Evolutionary conservation across 2,329 filamentous ascomycete genomes (phyloP).

Genomic region (Colletotrichum sp.): DNA sequence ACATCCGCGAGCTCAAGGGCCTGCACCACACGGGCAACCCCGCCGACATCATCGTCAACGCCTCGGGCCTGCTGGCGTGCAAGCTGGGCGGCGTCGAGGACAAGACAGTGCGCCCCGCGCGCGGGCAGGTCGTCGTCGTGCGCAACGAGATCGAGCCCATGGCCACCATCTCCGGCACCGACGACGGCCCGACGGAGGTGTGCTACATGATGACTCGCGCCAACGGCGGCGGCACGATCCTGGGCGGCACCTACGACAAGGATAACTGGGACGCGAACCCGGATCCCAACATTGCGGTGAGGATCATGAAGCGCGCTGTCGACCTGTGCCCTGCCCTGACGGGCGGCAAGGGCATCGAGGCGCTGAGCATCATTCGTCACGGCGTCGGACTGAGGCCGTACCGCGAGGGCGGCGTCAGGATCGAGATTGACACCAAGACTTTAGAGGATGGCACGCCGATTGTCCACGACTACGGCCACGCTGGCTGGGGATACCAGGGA

Average conservation of each 20-base stretch:
- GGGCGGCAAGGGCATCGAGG: constrained; percentile 71
- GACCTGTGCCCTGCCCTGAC: constrained; percentile 69
- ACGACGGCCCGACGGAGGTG: constrained; percentile 75
- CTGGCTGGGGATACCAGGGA: constrained; percentile 76
- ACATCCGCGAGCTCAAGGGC: constrained; percentile 64
- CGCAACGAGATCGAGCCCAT: constrained; percentile 78
- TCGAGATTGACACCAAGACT: constrained; percentile 72
- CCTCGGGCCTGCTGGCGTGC: constrained; percentile 70
- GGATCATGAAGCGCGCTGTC: constrained; percentile 84
- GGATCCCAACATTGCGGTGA: constrained; percentile 77
- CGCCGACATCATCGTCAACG: constrained; percentile 73
- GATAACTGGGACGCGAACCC: constrained; percentile 80
- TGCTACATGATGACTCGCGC: constrained; percentile 86
- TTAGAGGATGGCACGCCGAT: constrained; percentile 62
- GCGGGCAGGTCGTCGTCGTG: constrained; percentile 80
- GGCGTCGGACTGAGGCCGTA: constrained; percentile 82
- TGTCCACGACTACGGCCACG: constrained; percentile 85
- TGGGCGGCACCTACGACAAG: constrained; percentile 86
- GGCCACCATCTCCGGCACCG: constrained; percentile 72
- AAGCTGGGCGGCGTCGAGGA: constrained; percentile 73
- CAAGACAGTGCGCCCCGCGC: constrained; percentile 64
- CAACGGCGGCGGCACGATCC: constrained; percentile 77
- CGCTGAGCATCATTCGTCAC: constrained; percentile 78
- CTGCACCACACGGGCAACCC: constrained; percentile 61
- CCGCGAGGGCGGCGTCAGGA: constrained; percentile 73